Conservation (phyloP, 768 basidiomycete genomes). For the Leucocoprinus birnbaumii region DNA sequence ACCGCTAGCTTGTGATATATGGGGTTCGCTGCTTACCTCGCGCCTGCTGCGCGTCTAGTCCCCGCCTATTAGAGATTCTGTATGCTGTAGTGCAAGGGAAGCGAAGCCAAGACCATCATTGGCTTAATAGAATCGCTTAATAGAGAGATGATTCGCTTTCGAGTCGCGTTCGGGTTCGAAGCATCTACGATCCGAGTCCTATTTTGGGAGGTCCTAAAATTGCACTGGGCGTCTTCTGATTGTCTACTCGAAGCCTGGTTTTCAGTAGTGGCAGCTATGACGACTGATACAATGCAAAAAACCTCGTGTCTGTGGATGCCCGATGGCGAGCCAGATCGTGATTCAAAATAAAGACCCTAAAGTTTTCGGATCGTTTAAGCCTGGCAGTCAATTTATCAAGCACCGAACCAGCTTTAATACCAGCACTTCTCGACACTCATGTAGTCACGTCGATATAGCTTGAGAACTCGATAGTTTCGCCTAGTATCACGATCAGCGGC, state of each 20-base stretch:
- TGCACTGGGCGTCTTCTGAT: no score
- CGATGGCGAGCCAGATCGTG: constrained; percentile 5
- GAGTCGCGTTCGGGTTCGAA: constrained; percentile 10
- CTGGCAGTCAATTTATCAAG: constrained; percentile 9
- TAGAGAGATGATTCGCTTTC: constrained; percentile 1
- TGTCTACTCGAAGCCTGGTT: background rate
- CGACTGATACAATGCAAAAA: background rate
- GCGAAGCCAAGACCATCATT: constrained; percentile 3
- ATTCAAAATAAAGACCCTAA: background rate
- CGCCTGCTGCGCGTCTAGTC: background rate
- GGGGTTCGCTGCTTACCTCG: constrained; percentile 2
- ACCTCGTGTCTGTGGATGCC: background rate
- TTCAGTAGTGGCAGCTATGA: background rate
- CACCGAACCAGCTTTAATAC: constrained; percentile 8
- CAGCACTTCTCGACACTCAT: background rate
- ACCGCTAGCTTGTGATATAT: background rate
- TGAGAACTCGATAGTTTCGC: background rate
- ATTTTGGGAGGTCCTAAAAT: constrained; percentile 6
- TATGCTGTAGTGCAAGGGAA: background rate
- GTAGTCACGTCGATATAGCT: background rate
- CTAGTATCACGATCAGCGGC: background rate
- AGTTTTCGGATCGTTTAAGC: constrained; percentile 5
- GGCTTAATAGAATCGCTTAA: constrained; percentile 4
- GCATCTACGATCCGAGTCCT: constrained; percentile 5
- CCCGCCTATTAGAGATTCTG: background rate